Evolutionary conservation across 129 eudicot genomes (phyloP).

Genomic region (Scalesia atractyloides): DNA sequence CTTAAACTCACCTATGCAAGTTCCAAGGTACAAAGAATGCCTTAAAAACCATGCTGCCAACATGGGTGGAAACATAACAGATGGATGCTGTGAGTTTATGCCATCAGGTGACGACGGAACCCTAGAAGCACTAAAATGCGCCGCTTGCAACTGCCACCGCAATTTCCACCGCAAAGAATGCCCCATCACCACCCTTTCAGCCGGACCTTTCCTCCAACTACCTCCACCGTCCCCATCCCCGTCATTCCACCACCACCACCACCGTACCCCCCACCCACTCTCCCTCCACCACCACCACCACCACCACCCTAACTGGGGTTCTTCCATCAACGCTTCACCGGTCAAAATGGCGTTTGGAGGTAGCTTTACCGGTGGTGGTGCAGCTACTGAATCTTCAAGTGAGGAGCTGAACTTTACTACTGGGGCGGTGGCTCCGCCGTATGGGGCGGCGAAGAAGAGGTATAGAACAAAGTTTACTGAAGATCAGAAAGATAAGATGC

Average conservation of each 20-base stretch:
- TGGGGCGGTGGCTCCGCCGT: constrained; percentile 36
- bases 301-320: constrained; percentile 50
- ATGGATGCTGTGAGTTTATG: constrained; percentile 97
- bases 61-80: constrained; percentile 83
- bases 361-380: constrained; percentile 28
- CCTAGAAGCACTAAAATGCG: constrained; percentile 82
- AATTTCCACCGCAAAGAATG: constrained; percentile 84
- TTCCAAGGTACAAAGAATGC: constrained; percentile 69
- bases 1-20: constrained; percentile 26
- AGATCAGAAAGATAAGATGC: constrained; percentile 85
- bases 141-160: constrained; percentile 93
- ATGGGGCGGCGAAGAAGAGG: constrained; percentile 50
- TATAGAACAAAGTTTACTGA: constrained; percentile 63
- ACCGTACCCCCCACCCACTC: constrained; percentile 31
- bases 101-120: constrained; percentile 85
- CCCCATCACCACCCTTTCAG: constrained; percentile 23
- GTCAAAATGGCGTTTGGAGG: constrained; percentile 60
- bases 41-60: constrained; percentile 86
- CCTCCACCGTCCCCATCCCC: constrained; percentile 54
- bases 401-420: constrained; percentile 63
- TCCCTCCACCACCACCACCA: constrained; percentile 25
- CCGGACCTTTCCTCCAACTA: constrained; percentile 56
- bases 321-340: constrained; percentile 50
- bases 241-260: constrained; percentile 35
- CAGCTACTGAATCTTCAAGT: constrained; percentile 64